Conservation (phyloP, 129 eudicot species). For the Pulicaria dysenterica region DNA sequence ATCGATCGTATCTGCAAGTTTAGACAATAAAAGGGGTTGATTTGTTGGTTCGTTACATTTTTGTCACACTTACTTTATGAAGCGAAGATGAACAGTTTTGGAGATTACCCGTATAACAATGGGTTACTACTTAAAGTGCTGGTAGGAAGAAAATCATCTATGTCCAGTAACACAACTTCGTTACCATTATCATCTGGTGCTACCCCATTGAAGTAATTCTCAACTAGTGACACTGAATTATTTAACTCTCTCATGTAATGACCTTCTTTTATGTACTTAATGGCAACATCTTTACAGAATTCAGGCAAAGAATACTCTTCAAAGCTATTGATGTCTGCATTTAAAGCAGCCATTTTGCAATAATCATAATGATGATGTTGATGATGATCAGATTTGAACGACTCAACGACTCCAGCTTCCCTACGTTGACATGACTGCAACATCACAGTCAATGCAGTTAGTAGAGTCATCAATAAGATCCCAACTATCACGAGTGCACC, state of each 20-base stretch:
- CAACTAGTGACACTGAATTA: slow-evolving; percentile 39
- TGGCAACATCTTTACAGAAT: slow-evolving; percentile 48
- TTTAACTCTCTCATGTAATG: slow-evolving; percentile 59
- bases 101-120: slow-evolving; percentile 39
- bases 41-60: slow-evolving; percentile 3
- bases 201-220: slow-evolving; percentile 45
- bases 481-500: slow-evolving; percentile 53
- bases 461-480: slow-evolving; percentile 49
- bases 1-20: slow-evolving; percentile 33
- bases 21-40: neutral
- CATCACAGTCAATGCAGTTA: slow-evolving; percentile 58
- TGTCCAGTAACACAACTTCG: slow-evolving; percentile 59
- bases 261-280: slow-evolving; percentile 57
- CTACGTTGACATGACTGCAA: slow-evolving; percentile 56
- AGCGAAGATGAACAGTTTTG: neutral
- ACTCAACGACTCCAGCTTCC: slow-evolving; percentile 54
- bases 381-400: slow-evolving; percentile 32
- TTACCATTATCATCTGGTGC: slow-evolving; percentile 37
- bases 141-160: slow-evolving; percentile 52
- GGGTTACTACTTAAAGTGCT: slow-evolving; percentile 13
- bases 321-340: slow-evolving; percentile 51
- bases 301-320: slow-evolving; percentile 45
- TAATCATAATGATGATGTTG: slow-evolving; percentile 25
- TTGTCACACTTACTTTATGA: neutral
- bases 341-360: slow-evolving; percentile 51